A percentile compares a stretch with the other conserved stretches of the same genome.
These are phyloP conservation scores for Neophaeococcomyces aloes DNA, from an alignment of 2,329 filamentous ascomycete genomes.

Conservation along the genomic window DNA sequence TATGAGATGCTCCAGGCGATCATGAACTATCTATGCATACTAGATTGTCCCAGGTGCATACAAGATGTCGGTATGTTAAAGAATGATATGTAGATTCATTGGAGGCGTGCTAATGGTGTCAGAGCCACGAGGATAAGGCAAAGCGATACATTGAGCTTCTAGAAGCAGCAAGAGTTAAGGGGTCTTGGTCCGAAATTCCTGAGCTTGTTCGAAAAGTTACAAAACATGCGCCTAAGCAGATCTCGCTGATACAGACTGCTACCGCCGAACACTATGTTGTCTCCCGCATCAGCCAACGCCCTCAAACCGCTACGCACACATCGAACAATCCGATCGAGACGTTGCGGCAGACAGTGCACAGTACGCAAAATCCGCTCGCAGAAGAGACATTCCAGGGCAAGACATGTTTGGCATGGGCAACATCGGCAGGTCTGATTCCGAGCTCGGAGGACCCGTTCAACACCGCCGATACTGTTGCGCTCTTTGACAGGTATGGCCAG, in stretches of 20 bases:
- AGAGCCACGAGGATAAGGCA: slow-evolving; percentile 58
- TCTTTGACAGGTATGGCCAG: slow-evolving; percentile 33
- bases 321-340: not conserved
- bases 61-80: slow-evolving; percentile 7
- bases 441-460: slow-evolving; percentile 46
- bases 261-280: slow-evolving; percentile 58
- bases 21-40: too few species aligned
- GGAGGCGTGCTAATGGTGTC: not conserved
- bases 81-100: too few species aligned
- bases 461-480: slow-evolving; percentile 49
- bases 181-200: slow-evolving; percentile 73
- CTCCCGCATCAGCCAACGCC: slow-evolving; percentile 36
- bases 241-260: slow-evolving; percentile 60
- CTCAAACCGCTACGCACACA: slow-evolving; percentile 1
- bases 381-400: slow-evolving; percentile 63
- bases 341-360: slow-evolving; percentile 22
- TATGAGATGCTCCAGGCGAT: too few species aligned
- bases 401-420: slow-evolving; percentile 62
- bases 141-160: slow-evolving; percentile 70
- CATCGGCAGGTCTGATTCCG: slow-evolving; percentile 10
- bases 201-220: slow-evolving; percentile 87
- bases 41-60: too few species aligned
- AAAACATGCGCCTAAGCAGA: slow-evolving; percentile 76
- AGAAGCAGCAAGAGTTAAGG: slow-evolving; percentile 77
- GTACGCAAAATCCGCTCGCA: slow-evolving; percentile 41